These are phyloP conservation scores for Pleurozium schreberi DNA, from an alignment of 225 moss, liverwort and hornwort species.

Conservation along the genomic window DNA sequence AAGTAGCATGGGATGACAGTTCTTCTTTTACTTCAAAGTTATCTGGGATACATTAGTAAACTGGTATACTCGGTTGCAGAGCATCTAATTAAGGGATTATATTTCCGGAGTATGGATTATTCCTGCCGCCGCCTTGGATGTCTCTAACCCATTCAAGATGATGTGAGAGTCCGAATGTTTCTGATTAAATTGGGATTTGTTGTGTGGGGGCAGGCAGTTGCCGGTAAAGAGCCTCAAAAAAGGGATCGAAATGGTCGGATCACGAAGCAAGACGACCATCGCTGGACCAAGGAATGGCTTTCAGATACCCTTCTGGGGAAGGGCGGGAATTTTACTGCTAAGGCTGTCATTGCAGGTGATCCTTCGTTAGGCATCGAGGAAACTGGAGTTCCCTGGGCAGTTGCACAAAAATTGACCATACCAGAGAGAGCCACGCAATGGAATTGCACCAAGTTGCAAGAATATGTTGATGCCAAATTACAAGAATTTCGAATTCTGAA, in stretches of 20 bases:
- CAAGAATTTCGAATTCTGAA: not conserved
- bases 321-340: constrained; percentile 47
- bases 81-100: not conserved
- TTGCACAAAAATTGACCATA: constrained; percentile 51
- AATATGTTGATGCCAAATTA: constrained; percentile 22
- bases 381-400: constrained; percentile 59
- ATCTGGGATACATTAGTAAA: not conserved
- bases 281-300: constrained; percentile 70
- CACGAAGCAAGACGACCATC: constrained; percentile 52
- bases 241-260: constrained; percentile 42
- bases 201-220: constrained; percentile 15
- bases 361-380: constrained; percentile 58
- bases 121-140: not conserved
- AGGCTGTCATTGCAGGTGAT: constrained; percentile 67
- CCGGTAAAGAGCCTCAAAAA: constrained; percentile 22
- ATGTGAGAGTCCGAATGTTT: not conserved
- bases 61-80: not conserved
- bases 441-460: constrained; percentile 43
- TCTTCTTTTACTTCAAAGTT: not conserved
- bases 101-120: not conserved
- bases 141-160: not conserved
- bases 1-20: not conserved
- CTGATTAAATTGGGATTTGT: not conserved
- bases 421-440: constrained; percentile 41
- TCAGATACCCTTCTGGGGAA: constrained; percentile 56